Evolutionary conservation across 352 stramenopile species (phyloP).

Genomic region (Phytophthora constricta): DNA sequence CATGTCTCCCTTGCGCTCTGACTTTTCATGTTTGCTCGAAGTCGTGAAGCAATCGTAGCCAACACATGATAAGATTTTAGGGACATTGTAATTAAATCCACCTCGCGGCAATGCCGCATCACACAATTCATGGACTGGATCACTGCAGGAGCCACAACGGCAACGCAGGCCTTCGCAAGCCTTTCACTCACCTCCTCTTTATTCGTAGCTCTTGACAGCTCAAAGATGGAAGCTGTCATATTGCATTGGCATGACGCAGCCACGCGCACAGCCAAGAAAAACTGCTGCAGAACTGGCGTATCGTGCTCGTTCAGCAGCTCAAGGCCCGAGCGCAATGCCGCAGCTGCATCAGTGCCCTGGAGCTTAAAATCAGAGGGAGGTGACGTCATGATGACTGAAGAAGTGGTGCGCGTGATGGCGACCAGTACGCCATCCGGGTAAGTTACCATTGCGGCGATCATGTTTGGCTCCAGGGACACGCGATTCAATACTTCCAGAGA

Average conservation of each 20-base stretch:
- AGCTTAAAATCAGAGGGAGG: conserved; percentile 74
- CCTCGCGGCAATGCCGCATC: conserved; percentile 82
- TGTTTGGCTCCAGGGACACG: conserved; percentile 66
- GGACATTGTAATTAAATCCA: conserved; percentile 82
- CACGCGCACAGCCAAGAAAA: conserved; percentile 83
- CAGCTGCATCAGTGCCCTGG: conserved; percentile 42
- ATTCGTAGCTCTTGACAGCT: conserved; percentile 62
- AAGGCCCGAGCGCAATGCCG: conserved; percentile 64
- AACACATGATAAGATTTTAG: conserved; percentile 88
- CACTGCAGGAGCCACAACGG: conserved; percentile 67
- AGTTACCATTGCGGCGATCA: conserved; percentile 73
- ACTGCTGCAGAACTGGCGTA: conserved; percentile 73
- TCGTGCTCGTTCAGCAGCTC: conserved; percentile 88
- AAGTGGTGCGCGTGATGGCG: conserved; percentile 65
- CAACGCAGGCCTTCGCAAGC: conserved; percentile 67
- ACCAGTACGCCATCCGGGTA: conserved; percentile 65
- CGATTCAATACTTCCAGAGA: conserved; percentile 85
- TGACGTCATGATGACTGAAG: conserved; percentile 84
- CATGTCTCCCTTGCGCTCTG: conserved; percentile 43
- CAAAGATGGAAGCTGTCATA: conserved; percentile 75
- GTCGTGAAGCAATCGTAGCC: conserved; percentile 71
- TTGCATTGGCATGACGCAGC: conserved; percentile 79
- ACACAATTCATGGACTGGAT: conserved; percentile 78
- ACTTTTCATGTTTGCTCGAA: conserved; percentile 61
- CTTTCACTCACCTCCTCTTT: conserved; percentile 53